These are phyloP conservation scores for Rutidosis leptorrhynchoides DNA, from an alignment of 129 eudicot genomes.

Conservation along the genomic window DNA sequence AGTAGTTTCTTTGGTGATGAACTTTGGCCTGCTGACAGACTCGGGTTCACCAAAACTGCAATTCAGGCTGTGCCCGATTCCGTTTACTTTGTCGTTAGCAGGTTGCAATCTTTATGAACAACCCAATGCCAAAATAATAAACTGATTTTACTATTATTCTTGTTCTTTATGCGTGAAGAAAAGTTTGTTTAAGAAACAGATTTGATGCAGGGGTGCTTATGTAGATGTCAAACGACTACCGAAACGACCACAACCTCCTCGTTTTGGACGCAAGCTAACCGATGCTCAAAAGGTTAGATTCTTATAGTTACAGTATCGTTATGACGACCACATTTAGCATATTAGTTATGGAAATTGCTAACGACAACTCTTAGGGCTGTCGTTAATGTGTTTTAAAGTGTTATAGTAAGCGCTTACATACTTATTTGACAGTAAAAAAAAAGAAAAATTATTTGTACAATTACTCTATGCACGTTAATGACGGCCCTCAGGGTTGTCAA, in stretches of 20 bases:
- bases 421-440: no score
- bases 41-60: constrained; percentile 95
- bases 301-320: neutral
- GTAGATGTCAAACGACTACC: constrained; percentile 89
- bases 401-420: no score
- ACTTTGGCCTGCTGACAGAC: constrained; percentile 97
- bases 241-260: constrained; percentile 95
- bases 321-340: neutral
- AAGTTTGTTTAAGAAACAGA: neutral
- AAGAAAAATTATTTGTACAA: no score
- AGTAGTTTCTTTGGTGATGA: constrained; percentile 99
- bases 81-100: constrained; percentile 92
- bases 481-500: no score
- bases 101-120: constrained; percentile 34
- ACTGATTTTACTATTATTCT: neutral
- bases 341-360: no score
- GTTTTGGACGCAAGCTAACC: constrained; percentile 77
- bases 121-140: neutral
- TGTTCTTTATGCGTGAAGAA: neutral
- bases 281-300: constrained; percentile 76
- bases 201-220: constrained; percentile 69
- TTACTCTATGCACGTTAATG: no score
- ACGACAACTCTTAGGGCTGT: no score
- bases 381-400: no score
- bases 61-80: constrained; percentile 94